Base-by-base conservation (phyloP, 2,329 filamentous ascomycete genomes). In the Biscogniauxia marginata region DNA sequence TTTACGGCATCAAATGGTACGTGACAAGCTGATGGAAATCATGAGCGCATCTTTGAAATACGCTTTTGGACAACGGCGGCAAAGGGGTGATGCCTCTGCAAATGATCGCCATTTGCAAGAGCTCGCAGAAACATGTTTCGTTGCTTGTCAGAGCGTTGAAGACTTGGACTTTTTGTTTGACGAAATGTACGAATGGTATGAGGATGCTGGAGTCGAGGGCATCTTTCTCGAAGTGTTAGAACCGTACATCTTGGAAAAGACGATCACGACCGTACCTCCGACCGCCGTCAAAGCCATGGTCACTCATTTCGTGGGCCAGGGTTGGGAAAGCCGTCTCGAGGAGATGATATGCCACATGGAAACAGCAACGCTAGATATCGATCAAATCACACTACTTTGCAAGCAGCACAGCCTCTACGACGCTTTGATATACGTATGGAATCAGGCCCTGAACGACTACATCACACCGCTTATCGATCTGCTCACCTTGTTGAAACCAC, bases 351-450 rank as follows among this genome's bases (percentile, higher is more conserved):
- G 93, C 71, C 88, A 93, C 62, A 88, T 99, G 75, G 89, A 96
- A 66, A 96, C 93, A 1, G 79, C 84, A 13, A 96, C 92, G 0
- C 86, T 99, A 69, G 96, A 99, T 70, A 86, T 99, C 63, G 93
- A 99, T 70, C 91, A 98, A 72, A 86, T 96, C 56, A 97, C 93
- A 0, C 83, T 84, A 11, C 79, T 99, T 21, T 99, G 95, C 80
- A 96, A 95, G 71, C 88, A 93, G 69, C 87, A 98, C 71, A 85
- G 89, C 62, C 82, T 99, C 3, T 99, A 97, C 69, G 96, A 99
- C 73, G 96, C 95, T 2, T 83, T 97, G 55, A 92, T 96, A 46
- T 97, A 98, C 70, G 90, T 99, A 54, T 99, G 95, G 95, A 98
- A 96, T 58, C 88, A 91, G 71, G 92, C 91, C 2, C 78, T 99